Percentiles rank a stretch among this genome's conserved stretches.
Evolutionary conservation across 163 green algal species (phyloP).

Genomic region (Chlorella variabilis): DNA sequence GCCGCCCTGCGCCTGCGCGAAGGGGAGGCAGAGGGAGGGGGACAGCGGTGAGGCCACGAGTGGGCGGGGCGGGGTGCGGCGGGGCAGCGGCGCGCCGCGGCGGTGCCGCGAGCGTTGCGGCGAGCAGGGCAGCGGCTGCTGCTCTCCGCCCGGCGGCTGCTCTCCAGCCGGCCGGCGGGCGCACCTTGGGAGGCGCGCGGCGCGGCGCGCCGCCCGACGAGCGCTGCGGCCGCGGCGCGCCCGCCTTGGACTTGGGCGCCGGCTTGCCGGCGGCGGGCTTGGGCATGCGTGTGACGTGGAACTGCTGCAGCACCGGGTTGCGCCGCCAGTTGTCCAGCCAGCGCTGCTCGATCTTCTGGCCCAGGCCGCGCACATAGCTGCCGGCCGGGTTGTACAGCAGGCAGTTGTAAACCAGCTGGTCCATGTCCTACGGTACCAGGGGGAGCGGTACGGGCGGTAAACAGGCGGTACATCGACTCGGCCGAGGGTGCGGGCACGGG

Average conservation of each 20-base stretch:
- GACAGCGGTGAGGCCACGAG: too few species aligned
- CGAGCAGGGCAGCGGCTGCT: too few species aligned
- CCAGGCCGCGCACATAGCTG: constrained; percentile 33
- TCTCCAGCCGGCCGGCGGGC: too few species aligned
- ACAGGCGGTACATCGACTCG: not conserved
- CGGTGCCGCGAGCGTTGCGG: too few species aligned
- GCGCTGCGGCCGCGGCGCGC: constrained; percentile 21
- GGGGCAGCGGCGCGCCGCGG: too few species aligned
- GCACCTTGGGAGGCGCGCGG: constrained; percentile 9
- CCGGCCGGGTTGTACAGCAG: constrained; percentile 55
- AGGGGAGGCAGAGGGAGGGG: not conserved
- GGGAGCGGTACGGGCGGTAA: too few species aligned
- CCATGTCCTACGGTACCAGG: constrained; percentile 62
- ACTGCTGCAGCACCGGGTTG: constrained; percentile 14
- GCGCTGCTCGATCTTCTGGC: constrained; percentile 42
- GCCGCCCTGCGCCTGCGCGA: constrained; percentile 1
- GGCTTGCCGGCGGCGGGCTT: constrained; percentile 18
- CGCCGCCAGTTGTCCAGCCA: constrained; percentile 39
- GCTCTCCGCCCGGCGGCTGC: too few species aligned
- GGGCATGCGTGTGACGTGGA: constrained; percentile 4
- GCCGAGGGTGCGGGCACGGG: too few species aligned
- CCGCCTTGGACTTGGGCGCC: not conserved
- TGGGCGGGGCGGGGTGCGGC: too few species aligned
- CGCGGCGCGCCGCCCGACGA: not conserved
- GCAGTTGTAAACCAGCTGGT: constrained; percentile 67